Percentiles rank a stretch among this genome's conserved stretches.
phyloP scores from a whole-genome alignment of 1,284 basidiomycete genomes.

The Grifola frondosa region DNA sequence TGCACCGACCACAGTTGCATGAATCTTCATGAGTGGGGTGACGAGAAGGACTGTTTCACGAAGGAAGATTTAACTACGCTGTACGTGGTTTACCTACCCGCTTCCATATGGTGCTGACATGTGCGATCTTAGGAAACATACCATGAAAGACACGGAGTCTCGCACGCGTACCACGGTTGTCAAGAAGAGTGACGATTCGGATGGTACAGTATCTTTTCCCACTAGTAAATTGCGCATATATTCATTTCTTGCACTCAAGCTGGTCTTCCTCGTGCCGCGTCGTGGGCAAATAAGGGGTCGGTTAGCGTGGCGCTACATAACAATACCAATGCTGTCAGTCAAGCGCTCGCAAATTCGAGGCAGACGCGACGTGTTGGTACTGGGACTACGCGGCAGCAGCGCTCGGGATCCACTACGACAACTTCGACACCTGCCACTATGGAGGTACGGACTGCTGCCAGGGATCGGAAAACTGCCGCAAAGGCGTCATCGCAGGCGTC shows the following conservation, averaged over 20 bases:
- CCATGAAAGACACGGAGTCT: slow-evolving; percentile 81
- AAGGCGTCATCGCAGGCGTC: slow-evolving; percentile 54
- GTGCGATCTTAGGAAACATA: slow-evolving; percentile 65
- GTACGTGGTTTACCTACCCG: slow-evolving; percentile 45
- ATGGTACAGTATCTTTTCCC: slow-evolving; percentile 47
- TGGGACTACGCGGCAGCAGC: slow-evolving; percentile 25
- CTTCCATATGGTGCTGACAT: slow-evolving; percentile 17
- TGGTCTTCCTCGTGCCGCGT: slow-evolving; percentile 78
- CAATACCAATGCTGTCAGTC: slow-evolving; percentile 25
- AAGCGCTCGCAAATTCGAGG: slow-evolving; percentile 21
- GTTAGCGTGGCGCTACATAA: slow-evolving; percentile 30
- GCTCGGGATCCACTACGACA: slow-evolving; percentile 31
- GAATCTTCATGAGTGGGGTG: slow-evolving; percentile 97
- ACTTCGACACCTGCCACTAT: slow-evolving; percentile 26
- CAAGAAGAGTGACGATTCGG: slow-evolving; percentile 56
- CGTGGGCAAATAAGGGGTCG: slow-evolving; percentile 71
- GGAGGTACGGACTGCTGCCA: slow-evolving; percentile 38
- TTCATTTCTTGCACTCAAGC: slow-evolving; percentile 27
- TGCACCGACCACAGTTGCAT: slow-evolving; percentile 92
- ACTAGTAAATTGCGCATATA: slow-evolving; percentile 23
- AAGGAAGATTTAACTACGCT: slow-evolving; percentile 90
- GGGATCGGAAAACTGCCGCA: slow-evolving; percentile 41
- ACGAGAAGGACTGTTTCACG: slow-evolving; percentile 95
- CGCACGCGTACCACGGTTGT: slow-evolving; percentile 47
- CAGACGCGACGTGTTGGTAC: slow-evolving; percentile 25